A percentile compares a stretch with the other conserved stretches of the same genome.
Conservation (phyloP, 116 monocot genomes). For the Phalaenopsis hybrid region DNA sequence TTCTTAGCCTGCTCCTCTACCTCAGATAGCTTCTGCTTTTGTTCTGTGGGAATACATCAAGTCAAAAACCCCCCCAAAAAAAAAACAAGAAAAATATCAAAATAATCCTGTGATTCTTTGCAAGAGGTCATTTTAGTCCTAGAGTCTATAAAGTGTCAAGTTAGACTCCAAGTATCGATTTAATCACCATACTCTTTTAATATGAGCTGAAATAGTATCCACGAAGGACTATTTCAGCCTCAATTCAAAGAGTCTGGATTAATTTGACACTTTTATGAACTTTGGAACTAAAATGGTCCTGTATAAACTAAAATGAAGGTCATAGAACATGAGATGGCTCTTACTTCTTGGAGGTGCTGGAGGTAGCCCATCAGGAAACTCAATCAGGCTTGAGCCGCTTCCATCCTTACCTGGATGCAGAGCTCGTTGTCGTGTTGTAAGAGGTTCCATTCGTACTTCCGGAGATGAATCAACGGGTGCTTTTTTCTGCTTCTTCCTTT, state of each 20-base stretch:
- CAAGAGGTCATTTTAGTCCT: too few species aligned
- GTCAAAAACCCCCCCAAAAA: neutral
- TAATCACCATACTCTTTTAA: too few species aligned
- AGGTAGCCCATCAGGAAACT: constrained; percentile 88
- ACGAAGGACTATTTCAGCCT: too few species aligned
- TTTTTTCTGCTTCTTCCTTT: constrained; percentile 30
- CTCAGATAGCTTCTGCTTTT: constrained; percentile 84
- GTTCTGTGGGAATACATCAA: constrained; percentile 29
- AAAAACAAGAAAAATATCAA: neutral
- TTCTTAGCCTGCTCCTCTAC: constrained; percentile 87
- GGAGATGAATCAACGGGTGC: constrained; percentile 15
- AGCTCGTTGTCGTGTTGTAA: constrained; percentile 77
- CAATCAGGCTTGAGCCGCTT: constrained; percentile 38
- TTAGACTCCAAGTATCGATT: too few species aligned
- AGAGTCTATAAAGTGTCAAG: too few species aligned
- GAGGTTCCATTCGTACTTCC: constrained; percentile 40
- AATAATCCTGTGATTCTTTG: too few species aligned
- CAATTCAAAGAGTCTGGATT: too few species aligned
- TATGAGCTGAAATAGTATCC: too few species aligned
- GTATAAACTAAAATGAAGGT: neutral
- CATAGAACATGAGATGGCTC: neutral
- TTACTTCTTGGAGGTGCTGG: constrained; percentile 85
- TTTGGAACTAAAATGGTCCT: too few species aligned
- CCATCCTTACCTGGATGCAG: constrained; percentile 55
- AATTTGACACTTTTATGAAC: too few species aligned